Base-by-base conservation (phyloP, 306 rosid species). In the Rosa lucieae region DNA sequence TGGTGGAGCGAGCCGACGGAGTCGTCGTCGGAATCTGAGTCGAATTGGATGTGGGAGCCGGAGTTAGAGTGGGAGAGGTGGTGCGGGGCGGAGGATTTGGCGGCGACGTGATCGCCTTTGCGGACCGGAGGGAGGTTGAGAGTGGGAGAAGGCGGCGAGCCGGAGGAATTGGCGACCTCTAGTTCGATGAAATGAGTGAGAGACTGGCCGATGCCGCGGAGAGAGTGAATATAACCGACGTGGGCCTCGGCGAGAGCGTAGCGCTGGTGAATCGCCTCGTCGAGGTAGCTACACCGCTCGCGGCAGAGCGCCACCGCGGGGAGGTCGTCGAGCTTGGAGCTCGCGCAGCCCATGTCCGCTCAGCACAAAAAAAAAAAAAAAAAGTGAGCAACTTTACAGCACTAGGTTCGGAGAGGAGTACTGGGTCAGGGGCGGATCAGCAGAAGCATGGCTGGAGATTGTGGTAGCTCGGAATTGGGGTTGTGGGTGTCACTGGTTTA, bases 281-380 rank as follows among this genome's bases (percentile, higher is more conserved):
- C 97, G 0, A 96, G 89, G 55, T 62, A 90, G 20, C 74, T 58
- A 11, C 94, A 89, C 0, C 99, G 87, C 3, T 93, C 93, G 5
- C 96, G 85, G 89, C 99, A 96, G 5, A 96, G 87, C 10, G 80
- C 80, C n/a, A 96, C 97, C n/a, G 99, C 99, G 0, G 96, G 96
- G 1, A 87, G 93, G 79, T 96, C 99, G 40, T 96, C 99, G 83
- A 89, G 85, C 92, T 96, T 96, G 2, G 99, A 96, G 89, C 82
- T 90, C 77, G 93, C 67, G 79, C 99, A 96, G 39, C 99, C 99
- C 99, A 96, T 86, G 35, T 39, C 35, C 53, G 26, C 43, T 23
- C 20, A 72, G 59, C 74, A 10, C 37, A 70, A 32, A 32, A 32
- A 26, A 2, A 32, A 32, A 32, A 2, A 32, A 32, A 32, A 2